These are phyloP conservation scores for Coniella lustricola DNA, from an alignment of 2,329 filamentous ascomycete species.

Conservation along the genomic window DNA sequence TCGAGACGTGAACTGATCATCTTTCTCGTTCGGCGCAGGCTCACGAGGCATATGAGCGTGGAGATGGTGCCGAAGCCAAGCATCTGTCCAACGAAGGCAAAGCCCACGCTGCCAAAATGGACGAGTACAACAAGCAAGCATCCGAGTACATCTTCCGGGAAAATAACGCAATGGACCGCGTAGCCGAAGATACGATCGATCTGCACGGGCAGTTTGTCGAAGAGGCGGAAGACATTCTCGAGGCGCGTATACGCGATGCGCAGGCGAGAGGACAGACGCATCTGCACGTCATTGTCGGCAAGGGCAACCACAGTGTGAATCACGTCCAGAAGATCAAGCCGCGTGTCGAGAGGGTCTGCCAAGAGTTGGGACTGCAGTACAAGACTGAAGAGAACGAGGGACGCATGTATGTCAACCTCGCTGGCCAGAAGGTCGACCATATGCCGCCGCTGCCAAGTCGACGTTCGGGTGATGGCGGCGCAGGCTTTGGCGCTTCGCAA, in stretches of 20 bases:
- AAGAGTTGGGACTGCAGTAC: conserved; percentile 74
- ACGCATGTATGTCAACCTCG: conserved; percentile 79
- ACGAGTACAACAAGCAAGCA: conserved; percentile 83
- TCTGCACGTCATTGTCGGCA: conserved; percentile 92
- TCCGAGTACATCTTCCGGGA: conserved; percentile 92
- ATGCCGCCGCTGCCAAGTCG: conserved; percentile 38
- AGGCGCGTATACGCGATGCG: conserved; percentile 76
- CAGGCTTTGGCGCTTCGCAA: conserved; percentile 31
- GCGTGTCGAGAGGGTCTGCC: conserved; percentile 81
- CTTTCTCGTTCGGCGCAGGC: conserved; percentile 37
- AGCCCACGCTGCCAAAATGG: conserved; percentile 73
- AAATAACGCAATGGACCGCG: conserved; percentile 75
- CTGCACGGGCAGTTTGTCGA: conserved; percentile 92
- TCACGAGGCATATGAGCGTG: conserved; percentile 71
- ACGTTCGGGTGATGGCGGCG: conserved; percentile 33
- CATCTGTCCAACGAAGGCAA: conserved; percentile 80
- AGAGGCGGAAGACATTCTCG: conserved; percentile 86
- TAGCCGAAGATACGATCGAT: conserved; percentile 79
- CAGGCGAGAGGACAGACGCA: conserved; percentile 67
- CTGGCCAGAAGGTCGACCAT: conserved; percentile 55
- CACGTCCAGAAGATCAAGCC: conserved; percentile 94
- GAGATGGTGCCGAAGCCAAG: conserved; percentile 80
- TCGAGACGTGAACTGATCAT: not conserved
- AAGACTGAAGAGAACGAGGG: conserved; percentile 84
- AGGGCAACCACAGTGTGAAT: conserved; percentile 77